Percentiles rank a stretch among this genome's conserved stretches.
Conservation (phyloP, 2,329 filamentous ascomycete species). For the Ilyonectria destructans region DNA sequence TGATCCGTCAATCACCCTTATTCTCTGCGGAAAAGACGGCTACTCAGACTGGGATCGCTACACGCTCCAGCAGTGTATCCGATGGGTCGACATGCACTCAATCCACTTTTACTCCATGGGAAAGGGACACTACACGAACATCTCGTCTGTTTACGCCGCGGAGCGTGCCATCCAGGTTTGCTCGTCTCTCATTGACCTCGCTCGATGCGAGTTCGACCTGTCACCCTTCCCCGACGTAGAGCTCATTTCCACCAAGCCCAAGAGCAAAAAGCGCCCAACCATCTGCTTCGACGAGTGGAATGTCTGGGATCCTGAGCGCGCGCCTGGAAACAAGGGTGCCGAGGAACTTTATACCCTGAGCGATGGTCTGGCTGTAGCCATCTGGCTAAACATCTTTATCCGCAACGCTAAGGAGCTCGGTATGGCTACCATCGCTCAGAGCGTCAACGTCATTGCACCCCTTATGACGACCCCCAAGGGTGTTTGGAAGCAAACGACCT, state of each 20-base stretch:
- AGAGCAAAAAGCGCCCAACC: conserved; percentile 69
- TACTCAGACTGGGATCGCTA: conserved; percentile 81
- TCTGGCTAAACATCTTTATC: conserved; percentile 83
- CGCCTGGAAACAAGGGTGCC: conserved; percentile 79
- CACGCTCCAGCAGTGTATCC: conserved; percentile 36
- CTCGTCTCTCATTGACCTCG: conserved; percentile 75
- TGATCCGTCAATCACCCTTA: conserved; percentile 77
- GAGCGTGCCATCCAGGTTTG: conserved; percentile 82
- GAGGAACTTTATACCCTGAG: conserved; percentile 82
- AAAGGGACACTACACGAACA: conserved; percentile 82
- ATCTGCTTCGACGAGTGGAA: conserved; percentile 91
- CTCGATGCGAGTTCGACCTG: conserved; percentile 36
- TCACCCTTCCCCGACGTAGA: conserved; percentile 61
- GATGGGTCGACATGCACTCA: conserved; percentile 75
- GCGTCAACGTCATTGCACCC: conserved; percentile 82
- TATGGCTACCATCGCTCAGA: conserved; percentile 85
- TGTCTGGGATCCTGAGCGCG: conserved; percentile 81
- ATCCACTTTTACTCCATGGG: conserved; percentile 72
- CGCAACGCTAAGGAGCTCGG: conserved; percentile 78
- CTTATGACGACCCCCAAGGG: conserved; percentile 78
- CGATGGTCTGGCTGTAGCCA: conserved; percentile 79
- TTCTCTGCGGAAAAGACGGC: conserved; percentile 82
- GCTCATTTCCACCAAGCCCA: conserved; percentile 74
- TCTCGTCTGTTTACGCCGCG: conserved; percentile 79
- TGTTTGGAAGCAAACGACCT: conserved; percentile 79